phyloP scores from a whole-genome alignment of 2,329 filamentous ascomycete genomes.

The Uncinocarpus reesii region DNA sequence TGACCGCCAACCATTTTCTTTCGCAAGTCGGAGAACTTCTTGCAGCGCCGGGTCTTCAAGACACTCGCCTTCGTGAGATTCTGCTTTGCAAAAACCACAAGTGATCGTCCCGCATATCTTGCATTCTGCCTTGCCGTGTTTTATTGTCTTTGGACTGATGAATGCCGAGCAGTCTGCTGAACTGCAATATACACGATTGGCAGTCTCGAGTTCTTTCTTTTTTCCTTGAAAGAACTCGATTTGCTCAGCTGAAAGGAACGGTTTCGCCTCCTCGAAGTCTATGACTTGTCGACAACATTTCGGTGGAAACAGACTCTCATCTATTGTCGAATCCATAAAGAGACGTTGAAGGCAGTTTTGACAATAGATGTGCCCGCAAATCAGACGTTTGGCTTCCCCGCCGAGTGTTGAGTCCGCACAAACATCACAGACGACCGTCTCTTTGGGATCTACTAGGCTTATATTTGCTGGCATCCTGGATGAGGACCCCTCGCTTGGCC shows the following conservation, averaged over 20 bases:
- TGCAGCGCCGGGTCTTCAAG: slow-evolving; percentile 36
- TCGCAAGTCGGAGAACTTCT: slow-evolving; percentile 27
- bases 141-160: slow-evolving; percentile 31
- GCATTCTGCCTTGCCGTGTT: slow-evolving; percentile 34
- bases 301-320: slow-evolving; percentile 48
- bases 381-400: no score
- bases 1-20: slow-evolving; percentile 42
- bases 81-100: slow-evolving; percentile 44
- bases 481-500: no score
- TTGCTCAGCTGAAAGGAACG: slow-evolving; percentile 32
- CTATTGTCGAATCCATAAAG: slow-evolving; percentile 17
- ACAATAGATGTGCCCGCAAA: no score
- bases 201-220: slow-evolving; percentile 41
- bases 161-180: slow-evolving; percentile 38
- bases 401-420: no score
- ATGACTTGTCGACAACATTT: slow-evolving; percentile 43
- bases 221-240: slow-evolving; percentile 35
- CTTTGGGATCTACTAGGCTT: no score
- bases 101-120: slow-evolving; percentile 36
- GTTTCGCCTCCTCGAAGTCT: slow-evolving; percentile 25
- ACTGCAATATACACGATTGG: slow-evolving; percentile 45
- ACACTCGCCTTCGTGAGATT: slow-evolving; percentile 41
- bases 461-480: no score
- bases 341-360: no score
- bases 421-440: no score